phyloP scores from a whole-genome alignment of 2,329 filamentous ascomycete genomes.

The Magnaporthiopsis rhizophila region DNA sequence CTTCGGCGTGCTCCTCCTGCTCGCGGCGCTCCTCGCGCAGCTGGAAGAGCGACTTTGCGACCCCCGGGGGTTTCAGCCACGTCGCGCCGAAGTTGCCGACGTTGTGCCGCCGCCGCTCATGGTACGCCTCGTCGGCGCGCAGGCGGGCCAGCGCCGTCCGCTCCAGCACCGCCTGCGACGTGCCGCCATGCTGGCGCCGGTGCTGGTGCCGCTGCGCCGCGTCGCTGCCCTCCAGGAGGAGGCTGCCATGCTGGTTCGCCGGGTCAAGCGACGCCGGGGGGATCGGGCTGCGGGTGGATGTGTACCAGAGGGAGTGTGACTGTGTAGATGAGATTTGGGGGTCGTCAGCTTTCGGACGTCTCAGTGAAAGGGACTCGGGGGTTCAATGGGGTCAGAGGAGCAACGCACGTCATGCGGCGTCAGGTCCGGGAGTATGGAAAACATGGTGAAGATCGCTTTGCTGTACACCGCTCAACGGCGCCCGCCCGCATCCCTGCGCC shows the following conservation, averaged over 20 bases:
- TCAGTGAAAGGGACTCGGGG: neutral
- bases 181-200: slow-evolving; percentile 13
- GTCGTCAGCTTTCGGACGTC: neutral
- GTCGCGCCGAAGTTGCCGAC: slow-evolving; percentile 79
- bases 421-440: slow-evolving; percentile 57
- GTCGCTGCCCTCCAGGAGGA: slow-evolving; percentile 9
- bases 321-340: slow-evolving; percentile 24
- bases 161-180: slow-evolving; percentile 40
- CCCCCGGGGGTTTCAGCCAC: slow-evolving; percentile 86
- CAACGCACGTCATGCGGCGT: slow-evolving; percentile 60
- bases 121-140: slow-evolving; percentile 65
- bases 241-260: slow-evolving; percentile 20
- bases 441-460: slow-evolving; percentile 33
- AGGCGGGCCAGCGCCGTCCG: slow-evolving; percentile 61
- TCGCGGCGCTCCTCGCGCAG: slow-evolving; percentile 85
- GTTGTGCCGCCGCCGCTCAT: slow-evolving; percentile 69
- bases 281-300: slow-evolving; percentile 48
- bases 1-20: slow-evolving; percentile 74
- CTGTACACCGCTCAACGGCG: neutral
- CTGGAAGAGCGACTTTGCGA: slow-evolving; percentile 83
- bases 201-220: slow-evolving; percentile 20
- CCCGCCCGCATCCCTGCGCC: neutral
- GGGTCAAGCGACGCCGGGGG: slow-evolving; percentile 7
- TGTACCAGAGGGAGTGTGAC: slow-evolving; percentile 70
- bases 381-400: slow-evolving; percentile 3